These are phyloP conservation scores for Plasmodium yoelii DNA, from an alignment of 169 alveolate genomes.

Conservation along the genomic window DNA sequence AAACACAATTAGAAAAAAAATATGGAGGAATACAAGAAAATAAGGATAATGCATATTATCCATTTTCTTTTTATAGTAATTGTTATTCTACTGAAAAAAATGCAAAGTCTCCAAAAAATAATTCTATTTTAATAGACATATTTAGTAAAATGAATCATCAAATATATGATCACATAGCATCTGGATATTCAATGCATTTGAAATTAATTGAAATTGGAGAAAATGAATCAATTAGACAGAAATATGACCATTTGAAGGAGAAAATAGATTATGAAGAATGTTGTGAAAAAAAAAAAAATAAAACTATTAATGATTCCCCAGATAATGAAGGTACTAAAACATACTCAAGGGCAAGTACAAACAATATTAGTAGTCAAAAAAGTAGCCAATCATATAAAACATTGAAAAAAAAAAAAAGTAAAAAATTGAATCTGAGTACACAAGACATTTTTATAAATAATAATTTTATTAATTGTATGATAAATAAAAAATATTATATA, in stretches of 20 bases:
- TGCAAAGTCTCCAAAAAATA: neutral
- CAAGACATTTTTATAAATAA: conserved; percentile 11
- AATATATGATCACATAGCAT: conserved; percentile 17
- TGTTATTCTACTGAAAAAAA: conserved; percentile 4
- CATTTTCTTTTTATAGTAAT: conserved; percentile 78
- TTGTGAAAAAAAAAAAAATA: neutral
- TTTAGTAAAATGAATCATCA: conserved; percentile 6
- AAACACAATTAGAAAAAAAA: conserved; percentile 77
- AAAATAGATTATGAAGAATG: neutral
- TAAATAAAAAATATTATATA: conserved; percentile 28
- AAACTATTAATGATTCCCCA: neutral
- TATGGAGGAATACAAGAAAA: conserved; percentile 78
- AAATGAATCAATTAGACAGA: conserved; percentile 16
- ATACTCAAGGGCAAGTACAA: too few relatives aligned
- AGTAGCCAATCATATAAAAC: conserved; percentile 6
- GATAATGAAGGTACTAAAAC: neutral
- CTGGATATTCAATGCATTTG: conserved; percentile 70
- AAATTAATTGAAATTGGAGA: conserved; percentile 12
- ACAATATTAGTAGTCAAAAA: neutral
- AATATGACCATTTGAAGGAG: neutral
- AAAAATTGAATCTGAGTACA: conserved; percentile 3
- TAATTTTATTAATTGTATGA: conserved; percentile 30
- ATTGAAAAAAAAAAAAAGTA: conserved; percentile 17
- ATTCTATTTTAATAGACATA: neutral
- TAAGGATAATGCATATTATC: conserved; percentile 72